Evolutionary conservation across 2,329 filamentous ascomycete genomes (phyloP).

Genomic region (Nannizziopsis barbatae): DNA sequence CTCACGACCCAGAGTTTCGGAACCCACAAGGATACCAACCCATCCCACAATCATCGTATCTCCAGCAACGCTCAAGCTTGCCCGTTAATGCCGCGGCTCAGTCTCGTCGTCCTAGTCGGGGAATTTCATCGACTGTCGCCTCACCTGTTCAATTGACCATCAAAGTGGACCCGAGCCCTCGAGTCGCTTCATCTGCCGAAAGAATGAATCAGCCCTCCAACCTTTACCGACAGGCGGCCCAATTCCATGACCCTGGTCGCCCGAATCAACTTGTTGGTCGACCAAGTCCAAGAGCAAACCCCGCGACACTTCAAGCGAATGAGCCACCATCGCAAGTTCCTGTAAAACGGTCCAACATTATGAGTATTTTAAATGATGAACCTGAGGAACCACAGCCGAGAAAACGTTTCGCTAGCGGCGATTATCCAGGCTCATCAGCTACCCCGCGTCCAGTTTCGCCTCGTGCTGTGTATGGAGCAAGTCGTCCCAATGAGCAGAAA

Average conservation of each 20-base stretch:
- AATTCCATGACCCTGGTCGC: slow-evolving; percentile 9
- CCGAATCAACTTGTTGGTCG: slow-evolving; percentile 21
- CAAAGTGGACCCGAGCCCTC: slow-evolving; percentile 10
- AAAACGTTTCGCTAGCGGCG: slow-evolving; percentile 34
- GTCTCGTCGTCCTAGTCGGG: slow-evolving; percentile 14
- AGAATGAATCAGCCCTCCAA: slow-evolving; percentile 1
- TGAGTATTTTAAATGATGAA: slow-evolving; percentile 40
- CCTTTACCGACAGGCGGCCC: slow-evolving; percentile 4
- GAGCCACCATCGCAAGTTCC: slow-evolving; percentile 35
- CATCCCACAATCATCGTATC: slow-evolving; percentile 21
- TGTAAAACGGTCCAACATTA: slow-evolving; percentile 41
- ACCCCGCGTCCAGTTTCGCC: slow-evolving; percentile 18
- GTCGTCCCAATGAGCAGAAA: slow-evolving; percentile 8
- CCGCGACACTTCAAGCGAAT: slow-evolving; percentile 21
- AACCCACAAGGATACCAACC: slow-evolving; percentile 10
- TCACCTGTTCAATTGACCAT: slow-evolving; percentile 13
- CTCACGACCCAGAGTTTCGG: slow-evolving; percentile 8
- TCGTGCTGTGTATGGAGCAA: slow-evolving; percentile 17
- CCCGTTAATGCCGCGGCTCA: slow-evolving; percentile 8
- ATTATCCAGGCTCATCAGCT: slow-evolving; percentile 22
- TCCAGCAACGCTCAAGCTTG: slow-evolving; percentile 15
- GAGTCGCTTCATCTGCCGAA: not conserved
- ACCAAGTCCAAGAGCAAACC: slow-evolving; percentile 23
- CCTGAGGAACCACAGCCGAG: slow-evolving; percentile 36
- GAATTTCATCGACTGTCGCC: slow-evolving; percentile 10